These are phyloP conservation scores for Solanum ossicruentum DNA, from an alignment of 257 asterid species.

Conservation along the genomic window DNA sequence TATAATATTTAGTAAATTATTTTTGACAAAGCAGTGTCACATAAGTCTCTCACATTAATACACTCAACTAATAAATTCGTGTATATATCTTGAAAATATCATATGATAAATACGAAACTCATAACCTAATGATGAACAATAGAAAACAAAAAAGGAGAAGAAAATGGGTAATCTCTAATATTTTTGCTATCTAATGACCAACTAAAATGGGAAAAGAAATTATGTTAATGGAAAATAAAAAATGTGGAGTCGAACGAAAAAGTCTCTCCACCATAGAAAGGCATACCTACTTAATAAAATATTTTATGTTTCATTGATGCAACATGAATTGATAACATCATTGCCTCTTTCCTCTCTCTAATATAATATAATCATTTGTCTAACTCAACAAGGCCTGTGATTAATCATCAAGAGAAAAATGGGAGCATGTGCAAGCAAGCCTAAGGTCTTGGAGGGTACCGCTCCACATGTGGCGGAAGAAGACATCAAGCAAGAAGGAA, in stretches of 20 bases:
- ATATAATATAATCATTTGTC: background rate
- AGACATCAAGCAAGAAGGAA: background rate
- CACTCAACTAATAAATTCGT: too few relatives aligned
- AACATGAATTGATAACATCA: background rate
- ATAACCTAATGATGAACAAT: background rate
- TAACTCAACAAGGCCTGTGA: background rate
- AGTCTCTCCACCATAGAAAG: background rate
- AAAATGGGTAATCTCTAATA: background rate
- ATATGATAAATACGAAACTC: too few relatives aligned
- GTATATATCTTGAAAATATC: too few relatives aligned
- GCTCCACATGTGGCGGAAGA: slow-evolving; percentile 1
- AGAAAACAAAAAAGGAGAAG: background rate
- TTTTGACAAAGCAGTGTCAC: too few relatives aligned
- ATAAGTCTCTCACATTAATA: too few relatives aligned
- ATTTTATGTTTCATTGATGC: background rate
- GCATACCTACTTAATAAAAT: background rate
- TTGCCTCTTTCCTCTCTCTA: background rate
- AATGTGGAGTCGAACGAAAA: background rate
- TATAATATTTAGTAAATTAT: too few relatives aligned
- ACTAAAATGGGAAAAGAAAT: background rate
- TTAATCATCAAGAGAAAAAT: background rate
- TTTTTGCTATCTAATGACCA: background rate
- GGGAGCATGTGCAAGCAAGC: background rate
- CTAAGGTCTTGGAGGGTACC: background rate
- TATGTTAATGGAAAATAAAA: background rate